These are phyloP conservation scores for Nigrograna mackinnonii DNA, from an alignment of 2,329 filamentous ascomycete species.

Conservation along the genomic window DNA sequence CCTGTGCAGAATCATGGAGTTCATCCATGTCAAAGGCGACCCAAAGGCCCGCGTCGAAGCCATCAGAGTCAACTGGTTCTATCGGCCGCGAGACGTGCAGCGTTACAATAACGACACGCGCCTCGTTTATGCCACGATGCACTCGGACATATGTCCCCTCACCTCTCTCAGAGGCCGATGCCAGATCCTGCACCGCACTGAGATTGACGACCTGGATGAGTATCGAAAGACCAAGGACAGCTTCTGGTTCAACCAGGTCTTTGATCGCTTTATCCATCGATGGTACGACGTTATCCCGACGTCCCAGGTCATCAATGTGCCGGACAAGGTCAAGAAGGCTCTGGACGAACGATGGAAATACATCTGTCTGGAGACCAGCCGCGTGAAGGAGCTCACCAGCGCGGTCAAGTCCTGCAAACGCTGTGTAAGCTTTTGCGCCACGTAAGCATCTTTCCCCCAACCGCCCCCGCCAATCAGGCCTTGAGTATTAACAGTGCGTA, in stretches of 20 bases:
- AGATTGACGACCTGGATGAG: constrained; percentile 79
- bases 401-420: constrained; percentile 96
- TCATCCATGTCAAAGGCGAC: constrained; percentile 77
- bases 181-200: constrained; percentile 82
- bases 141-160: constrained; percentile 93
- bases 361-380: constrained; percentile 90
- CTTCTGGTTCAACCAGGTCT: constrained; percentile 98
- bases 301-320: constrained; percentile 91
- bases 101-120: constrained; percentile 90
- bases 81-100: constrained; percentile 92
- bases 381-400: constrained; percentile 92
- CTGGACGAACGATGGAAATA: constrained; percentile 96
- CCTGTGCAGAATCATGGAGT: constrained; percentile 97
- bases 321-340: constrained; percentile 91
- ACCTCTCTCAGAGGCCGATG: constrained; percentile 93
- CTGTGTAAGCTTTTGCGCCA: constrained; percentile 88
- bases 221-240: constrained; percentile 84
- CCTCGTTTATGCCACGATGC: constrained; percentile 94
- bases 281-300: constrained; percentile 97
- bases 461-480: neutral
- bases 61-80: constrained; percentile 96
- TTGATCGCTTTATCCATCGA: constrained; percentile 97
- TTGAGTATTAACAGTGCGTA: constrained; percentile 12
- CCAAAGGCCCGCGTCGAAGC: constrained; percentile 75
- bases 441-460: constrained; percentile 57